Base-by-base conservation (phyloP, 371 early-diverging fungal species). In the Lichtheimia corymbifera region DNA sequence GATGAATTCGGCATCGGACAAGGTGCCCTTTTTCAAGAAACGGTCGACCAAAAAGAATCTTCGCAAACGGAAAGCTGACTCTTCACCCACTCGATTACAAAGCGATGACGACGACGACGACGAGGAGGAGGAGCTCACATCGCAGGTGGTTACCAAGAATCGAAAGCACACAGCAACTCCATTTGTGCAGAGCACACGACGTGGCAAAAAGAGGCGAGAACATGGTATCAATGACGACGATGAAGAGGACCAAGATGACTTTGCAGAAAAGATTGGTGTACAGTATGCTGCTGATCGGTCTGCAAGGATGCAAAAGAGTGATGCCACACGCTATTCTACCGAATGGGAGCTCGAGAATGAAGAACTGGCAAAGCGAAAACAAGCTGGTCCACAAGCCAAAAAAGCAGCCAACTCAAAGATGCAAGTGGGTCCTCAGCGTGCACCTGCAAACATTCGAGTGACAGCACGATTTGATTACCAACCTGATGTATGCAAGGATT, bases 401-500 rank as follows among this genome's bases (percentile, higher is more conserved):
- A 67, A 70, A 64, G 76, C 72, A 25, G 65, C 70, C 22, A 79
- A 79, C 25, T 75, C 77, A 2, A 79, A 83, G 55, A 80, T 76
- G 71, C 81, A 91, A 50, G 89, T 92, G 0, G 97, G 98, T 1
- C 97, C 98, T 4, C 87, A 94, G 55, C 72, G 85, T 15, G 96
- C 91, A 2, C 86, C 93, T 15, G 74, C 92, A 14, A 91, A 95
- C 68, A 80, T 97, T 47, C 85, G 97, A 54, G 89, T 95, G 0
- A 93, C 93, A 4, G 84, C 83, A 51, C 85, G 93, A 11, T 91
- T 97, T 62, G 99, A 98, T 76, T 98, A 97, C 76, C 94, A 95
- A 71, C 96, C 95, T n/a, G 96, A 96, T 63, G 82, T 98, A 28
- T 98, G 98, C 84, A 98, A 98, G 77, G 98, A 98, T 81, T 98